Conservation (phyloP, 2,329 filamentous ascomycete species). For the Sporothrix curviconia region DNA sequence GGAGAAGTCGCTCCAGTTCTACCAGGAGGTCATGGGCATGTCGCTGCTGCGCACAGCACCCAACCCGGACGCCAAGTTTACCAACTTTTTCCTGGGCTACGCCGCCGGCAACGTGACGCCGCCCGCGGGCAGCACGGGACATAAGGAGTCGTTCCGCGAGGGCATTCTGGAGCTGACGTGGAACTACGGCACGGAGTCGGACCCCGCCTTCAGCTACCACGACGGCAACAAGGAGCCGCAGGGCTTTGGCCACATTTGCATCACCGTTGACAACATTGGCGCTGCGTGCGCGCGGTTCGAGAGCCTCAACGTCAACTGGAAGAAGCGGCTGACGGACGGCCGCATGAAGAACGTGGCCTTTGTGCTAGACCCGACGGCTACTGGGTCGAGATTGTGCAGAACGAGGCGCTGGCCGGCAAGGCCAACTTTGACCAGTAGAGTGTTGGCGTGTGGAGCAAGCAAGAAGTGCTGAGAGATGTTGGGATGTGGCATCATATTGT, state of each 20-base stretch:
- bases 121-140: no score
- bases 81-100: slow-evolving; percentile 90
- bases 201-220: slow-evolving; percentile 78
- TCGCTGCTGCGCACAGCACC: slow-evolving; percentile 66
- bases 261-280: slow-evolving; percentile 82
- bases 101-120: slow-evolving; percentile 50
- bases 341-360: slow-evolving; percentile 93
- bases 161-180: slow-evolving; percentile 87
- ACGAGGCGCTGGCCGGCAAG: slow-evolving; percentile 57
- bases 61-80: slow-evolving; percentile 66
- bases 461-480: not conserved
- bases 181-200: slow-evolving; percentile 77
- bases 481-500: not conserved
- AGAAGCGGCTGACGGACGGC: slow-evolving; percentile 90
- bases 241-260: slow-evolving; percentile 88
- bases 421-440: slow-evolving; percentile 37
- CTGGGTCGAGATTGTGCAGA: slow-evolving; percentile 77
- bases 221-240: slow-evolving; percentile 87
- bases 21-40: slow-evolving; percentile 88
- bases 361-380: slow-evolving; percentile 83
- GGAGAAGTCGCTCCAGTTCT: slow-evolving; percentile 68
- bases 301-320: slow-evolving; percentile 74
- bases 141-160: slow-evolving; percentile 45
- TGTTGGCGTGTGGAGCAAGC: no score
- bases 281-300: slow-evolving; percentile 84